Conservation (phyloP, 2,329 filamentous ascomycete genomes). For the Arthrobotrys pseudoclavata region DNA sequence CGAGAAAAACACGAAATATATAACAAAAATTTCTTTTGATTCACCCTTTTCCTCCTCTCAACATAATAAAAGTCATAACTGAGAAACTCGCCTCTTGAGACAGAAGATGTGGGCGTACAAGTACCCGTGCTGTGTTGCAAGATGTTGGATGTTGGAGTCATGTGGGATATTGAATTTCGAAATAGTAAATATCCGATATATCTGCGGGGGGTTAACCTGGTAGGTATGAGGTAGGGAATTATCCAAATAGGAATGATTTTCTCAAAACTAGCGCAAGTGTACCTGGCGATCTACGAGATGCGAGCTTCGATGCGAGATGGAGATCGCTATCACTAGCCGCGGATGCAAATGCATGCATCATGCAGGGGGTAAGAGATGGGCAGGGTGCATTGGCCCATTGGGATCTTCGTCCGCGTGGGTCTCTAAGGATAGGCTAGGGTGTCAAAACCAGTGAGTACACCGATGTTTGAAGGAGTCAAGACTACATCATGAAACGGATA, state of each 20-base stretch:
- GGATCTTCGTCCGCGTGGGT: neutral
- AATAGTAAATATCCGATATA: neutral
- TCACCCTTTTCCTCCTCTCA: neutral
- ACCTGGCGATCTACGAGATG: conserved; percentile 39
- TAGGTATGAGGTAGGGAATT: neutral
- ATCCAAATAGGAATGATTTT: conserved; percentile 29
- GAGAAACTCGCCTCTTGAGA: conserved; percentile 7
- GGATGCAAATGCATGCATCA: conserved; percentile 10
- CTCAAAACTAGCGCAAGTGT: conserved; percentile 18
- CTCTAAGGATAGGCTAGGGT: neutral
- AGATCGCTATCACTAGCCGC: neutral
- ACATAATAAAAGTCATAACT: neutral
- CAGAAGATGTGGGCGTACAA: conserved; percentile 31
- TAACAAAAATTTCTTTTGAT: conserved; percentile 7
- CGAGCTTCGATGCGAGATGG: conserved; percentile 18
- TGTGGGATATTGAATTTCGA: conserved; percentile 5
- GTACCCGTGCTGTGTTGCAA: conserved; percentile 40
- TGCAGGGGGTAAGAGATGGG: conserved; percentile 2
- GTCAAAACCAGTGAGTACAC: conserved; percentile 6
- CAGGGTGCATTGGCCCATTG: conserved; percentile 1
- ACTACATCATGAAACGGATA: neutral
- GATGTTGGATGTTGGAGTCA: conserved; percentile 47
- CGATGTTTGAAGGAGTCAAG: neutral
- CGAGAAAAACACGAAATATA: conserved; percentile 16
- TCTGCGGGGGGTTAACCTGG: neutral